Evolutionary conservation across 2,329 filamentous ascomycete genomes (phyloP), one percentile per base, ranked within the genome.

Genomic region (Berkeleyomyces rouxiae): DNA sequence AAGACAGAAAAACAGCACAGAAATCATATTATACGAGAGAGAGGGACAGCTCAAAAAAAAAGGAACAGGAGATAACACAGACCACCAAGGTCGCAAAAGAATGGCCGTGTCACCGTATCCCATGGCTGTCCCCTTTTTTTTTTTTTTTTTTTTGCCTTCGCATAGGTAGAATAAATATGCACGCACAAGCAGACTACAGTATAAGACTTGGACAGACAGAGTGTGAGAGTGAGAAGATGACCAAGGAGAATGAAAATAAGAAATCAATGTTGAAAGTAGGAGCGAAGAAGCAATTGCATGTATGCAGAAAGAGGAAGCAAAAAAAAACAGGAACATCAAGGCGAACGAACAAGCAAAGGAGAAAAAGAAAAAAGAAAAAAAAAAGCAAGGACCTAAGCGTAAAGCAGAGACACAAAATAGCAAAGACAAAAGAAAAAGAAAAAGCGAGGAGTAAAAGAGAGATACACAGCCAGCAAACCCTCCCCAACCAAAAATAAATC

Each of bases 281-380:
- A 23, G 23, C 23, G 23, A 23, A 23, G 23, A 23, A 23, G 23
- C 23, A 23, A 23, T 23, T 23, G 23, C 23, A 23, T 23, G 23
- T 23, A 23, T 23, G 23, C 23, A 23, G 23, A 23, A 23, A 23
- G 2, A 2, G 23, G 46, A 59, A 31, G 16, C 40, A 10, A 44
- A 7, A 36, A 55, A 47, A 33, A 62, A 65, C 65, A 66, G 64
- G 62, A 64, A 66, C 66, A 60, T 60, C 66, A 58, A 51, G 31
- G 57, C 44, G 47, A 53, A 7, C 37, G 42, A 49, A 61, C 66
- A 67, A 65, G 64, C 62, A 49, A 57, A 63, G 65, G 66, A 65
- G 64, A 66, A 51, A 51, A 61, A 33, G 16, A 51, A 39, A 49
- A 46, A 9, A n/a, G n/a, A n/a, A n/a, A 33, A 51, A n/a, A 67